Percentiles rank a stretch among this genome's conserved stretches.
phyloP scores from a whole-genome alignment of 495 filamentous ascomycete species.

The Amniculicola lignicola region DNA sequence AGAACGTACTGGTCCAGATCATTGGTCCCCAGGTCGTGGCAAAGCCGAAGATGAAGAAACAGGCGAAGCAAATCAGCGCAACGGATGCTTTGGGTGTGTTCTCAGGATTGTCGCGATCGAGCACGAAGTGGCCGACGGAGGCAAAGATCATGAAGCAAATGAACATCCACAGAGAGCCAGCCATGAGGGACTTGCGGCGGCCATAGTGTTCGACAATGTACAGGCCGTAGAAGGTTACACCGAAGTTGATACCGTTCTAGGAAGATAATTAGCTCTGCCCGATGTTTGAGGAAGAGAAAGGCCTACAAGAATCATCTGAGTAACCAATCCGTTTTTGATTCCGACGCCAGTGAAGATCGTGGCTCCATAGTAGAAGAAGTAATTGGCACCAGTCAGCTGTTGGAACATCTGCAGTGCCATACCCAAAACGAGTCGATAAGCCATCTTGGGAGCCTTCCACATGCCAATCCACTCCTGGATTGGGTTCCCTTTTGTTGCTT shows the following conservation, averaged over 20 bases:
- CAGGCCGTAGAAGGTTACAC: conserved; percentile 37
- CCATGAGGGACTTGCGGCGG: conserved; percentile 39
- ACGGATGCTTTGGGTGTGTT: neutral
- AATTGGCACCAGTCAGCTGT: conserved; percentile 34
- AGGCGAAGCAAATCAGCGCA: conserved; percentile 16
- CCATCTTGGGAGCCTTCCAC: conserved; percentile 32
- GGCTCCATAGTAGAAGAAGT: conserved; percentile 52
- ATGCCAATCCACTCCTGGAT: conserved; percentile 25
- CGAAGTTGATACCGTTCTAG: conserved; percentile 40
- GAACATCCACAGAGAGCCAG: conserved; percentile 40
- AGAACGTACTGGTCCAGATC: no score
- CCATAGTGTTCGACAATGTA: conserved; percentile 43
- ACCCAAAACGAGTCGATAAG: conserved; percentile 21
- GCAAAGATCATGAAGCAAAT: conserved; percentile 43
- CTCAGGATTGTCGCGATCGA: conserved; percentile 20
- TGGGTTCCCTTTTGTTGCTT: conserved; percentile 12
- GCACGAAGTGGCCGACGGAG: conserved; percentile 38
- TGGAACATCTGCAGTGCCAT: conserved; percentile 32
- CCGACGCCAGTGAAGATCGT: conserved; percentile 36
- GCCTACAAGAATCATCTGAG: conserved; percentile 35
- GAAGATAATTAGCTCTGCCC: neutral
- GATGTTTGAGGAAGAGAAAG: neutral
- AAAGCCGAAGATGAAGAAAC: conserved; percentile 17
- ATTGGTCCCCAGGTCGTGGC: conserved; percentile 66
- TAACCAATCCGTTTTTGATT: conserved; percentile 36